Percentiles rank a stretch among this genome's conserved stretches.
Conservation (phyloP, 2,329 filamentous ascomycete species). For the Falciphora oryzae region DNA sequence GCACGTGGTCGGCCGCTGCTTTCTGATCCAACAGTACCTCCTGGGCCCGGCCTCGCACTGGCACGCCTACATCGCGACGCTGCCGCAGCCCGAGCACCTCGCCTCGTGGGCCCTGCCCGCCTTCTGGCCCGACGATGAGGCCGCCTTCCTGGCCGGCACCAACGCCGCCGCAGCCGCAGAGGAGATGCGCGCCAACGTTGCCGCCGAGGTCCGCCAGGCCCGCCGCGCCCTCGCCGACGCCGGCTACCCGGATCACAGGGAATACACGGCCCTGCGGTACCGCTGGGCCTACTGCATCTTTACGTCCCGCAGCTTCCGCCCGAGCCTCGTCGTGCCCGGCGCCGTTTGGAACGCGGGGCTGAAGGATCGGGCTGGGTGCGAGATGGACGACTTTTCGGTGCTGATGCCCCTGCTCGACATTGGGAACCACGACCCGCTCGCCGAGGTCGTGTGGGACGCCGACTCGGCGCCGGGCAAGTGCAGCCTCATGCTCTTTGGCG, state of each 20-base stretch:
- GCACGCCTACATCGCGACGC: constrained; percentile 59
- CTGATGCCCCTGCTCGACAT: constrained; percentile 67
- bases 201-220: constrained; percentile 40
- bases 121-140: constrained; percentile 58
- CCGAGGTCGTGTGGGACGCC: constrained; percentile 54
- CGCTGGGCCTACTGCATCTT: constrained; percentile 61
- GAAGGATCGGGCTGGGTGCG: constrained; percentile 20
- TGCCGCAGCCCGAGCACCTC: constrained; percentile 55
- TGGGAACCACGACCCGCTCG: constrained; percentile 61
- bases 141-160: constrained; percentile 49
- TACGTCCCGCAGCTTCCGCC: constrained; percentile 58
- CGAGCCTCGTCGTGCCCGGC: constrained; percentile 47
- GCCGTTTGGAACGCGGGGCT: constrained; percentile 14
- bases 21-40: constrained; percentile 63
- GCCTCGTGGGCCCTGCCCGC: constrained; percentile 50
- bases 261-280: constrained; percentile 47
- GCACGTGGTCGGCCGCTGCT: constrained; percentile 60
- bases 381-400: constrained; percentile 58
- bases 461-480: constrained; percentile 23
- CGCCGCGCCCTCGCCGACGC: constrained; percentile 29
- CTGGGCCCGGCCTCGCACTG: constrained; percentile 54
- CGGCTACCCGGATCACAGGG: constrained; percentile 22
- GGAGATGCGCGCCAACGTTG: constrained; percentile 41
- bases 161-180: constrained; percentile 43
- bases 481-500: constrained; percentile 11